A percentile compares a stretch with the other conserved stretches of the same genome.
Evolutionary conservation across 805 yeast genomes (phyloP).

Genomic region (Torulaspora quercuum): DNA sequence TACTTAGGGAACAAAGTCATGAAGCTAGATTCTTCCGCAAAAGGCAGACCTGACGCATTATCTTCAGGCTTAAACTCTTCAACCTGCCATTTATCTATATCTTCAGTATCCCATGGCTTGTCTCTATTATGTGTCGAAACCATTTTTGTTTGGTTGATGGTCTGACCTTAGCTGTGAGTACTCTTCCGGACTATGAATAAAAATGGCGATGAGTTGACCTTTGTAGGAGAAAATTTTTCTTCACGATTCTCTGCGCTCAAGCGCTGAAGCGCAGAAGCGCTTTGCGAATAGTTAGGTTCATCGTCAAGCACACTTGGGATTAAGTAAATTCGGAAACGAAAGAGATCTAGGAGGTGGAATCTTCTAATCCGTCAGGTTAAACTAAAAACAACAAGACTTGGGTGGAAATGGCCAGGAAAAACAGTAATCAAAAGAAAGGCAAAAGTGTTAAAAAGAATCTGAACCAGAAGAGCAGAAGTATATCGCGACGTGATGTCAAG

Average conservation of each 20-base stretch:
- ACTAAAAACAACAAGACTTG: not conserved
- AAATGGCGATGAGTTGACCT: conserved; percentile 8
- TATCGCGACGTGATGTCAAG: conserved; percentile 27
- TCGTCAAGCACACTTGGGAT: no score
- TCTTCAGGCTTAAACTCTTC: conserved; percentile 90
- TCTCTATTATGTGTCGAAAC: conserved; percentile 90
- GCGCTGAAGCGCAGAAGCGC: no score
- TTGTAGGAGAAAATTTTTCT: conserved; percentile 15
- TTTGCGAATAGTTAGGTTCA: no score
- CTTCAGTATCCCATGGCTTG: conserved; percentile 97
- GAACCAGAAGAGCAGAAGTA: conserved; percentile 10
- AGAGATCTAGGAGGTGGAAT: no score
- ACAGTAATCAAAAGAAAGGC: conserved; percentile 4
- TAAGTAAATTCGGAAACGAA: no score
- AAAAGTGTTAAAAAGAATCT: conserved; percentile 11
- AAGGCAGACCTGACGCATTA: conserved; percentile 79
- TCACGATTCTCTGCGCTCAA: conserved; percentile 4
- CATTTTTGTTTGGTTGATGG: conserved; percentile 45
- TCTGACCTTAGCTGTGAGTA: not conserved
- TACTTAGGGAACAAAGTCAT: conserved; percentile 95
- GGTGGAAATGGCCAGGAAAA: not conserved
- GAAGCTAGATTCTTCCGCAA: conserved; percentile 93
- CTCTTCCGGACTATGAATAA: not conserved
- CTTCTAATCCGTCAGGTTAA: no score
- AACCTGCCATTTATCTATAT: conserved; percentile 86